Evolutionary conservation across 2,329 filamentous ascomycete genomes (phyloP), one percentile per base, ranked within the genome.

Genomic region (Claviceps arundinis): DNA sequence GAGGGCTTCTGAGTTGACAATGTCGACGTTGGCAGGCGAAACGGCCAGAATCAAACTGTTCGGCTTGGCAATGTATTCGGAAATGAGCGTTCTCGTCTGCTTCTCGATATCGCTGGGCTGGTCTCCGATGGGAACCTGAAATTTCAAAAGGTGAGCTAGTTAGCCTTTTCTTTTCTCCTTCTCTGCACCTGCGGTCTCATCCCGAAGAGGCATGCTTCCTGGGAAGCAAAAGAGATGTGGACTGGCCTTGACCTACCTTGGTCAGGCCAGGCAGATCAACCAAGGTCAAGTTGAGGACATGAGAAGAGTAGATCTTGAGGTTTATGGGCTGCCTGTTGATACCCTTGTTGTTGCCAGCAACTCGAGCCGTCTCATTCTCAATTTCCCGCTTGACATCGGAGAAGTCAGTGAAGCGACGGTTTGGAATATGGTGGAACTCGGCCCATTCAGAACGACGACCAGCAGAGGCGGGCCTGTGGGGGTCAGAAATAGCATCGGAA

Each of bases 311-410:
- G 57, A 98, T 93, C 68, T 97, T 97, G 59, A 98, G 80, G 71
- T 98, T 97, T 69, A 98, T 98, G 54, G 93, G 89, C 66, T 95
- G 88, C 57, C 93, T 79, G 69, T 95, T 96, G 73, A 98, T 98
- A 62, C 93, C 93, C 72, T 97, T 97, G 74, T 98, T 98, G 72
- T 81, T 94, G 62, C 93, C 93, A 54, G 78, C 78, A 53, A 98
- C 95, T 62, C 93, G 83, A 54, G 89, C 82, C 19, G 94, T 98
- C 73, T 98, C 93, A 57, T 88, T 90, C 73, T 97, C 93, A 62
- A 98, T 97, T 71, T 98, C 93, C 64, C 87, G 82, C 70, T 94
- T 93, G 61, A 98, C 91, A 66, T 94, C 87, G 62, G 78, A 79
- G 69, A 98, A 98, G 68, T 97, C 88, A 59, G 85, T 88, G 71